phyloP scores from a whole-genome alignment of 2,329 filamentous ascomycete genomes.

The Pseudogymnoascus sp. region DNA sequence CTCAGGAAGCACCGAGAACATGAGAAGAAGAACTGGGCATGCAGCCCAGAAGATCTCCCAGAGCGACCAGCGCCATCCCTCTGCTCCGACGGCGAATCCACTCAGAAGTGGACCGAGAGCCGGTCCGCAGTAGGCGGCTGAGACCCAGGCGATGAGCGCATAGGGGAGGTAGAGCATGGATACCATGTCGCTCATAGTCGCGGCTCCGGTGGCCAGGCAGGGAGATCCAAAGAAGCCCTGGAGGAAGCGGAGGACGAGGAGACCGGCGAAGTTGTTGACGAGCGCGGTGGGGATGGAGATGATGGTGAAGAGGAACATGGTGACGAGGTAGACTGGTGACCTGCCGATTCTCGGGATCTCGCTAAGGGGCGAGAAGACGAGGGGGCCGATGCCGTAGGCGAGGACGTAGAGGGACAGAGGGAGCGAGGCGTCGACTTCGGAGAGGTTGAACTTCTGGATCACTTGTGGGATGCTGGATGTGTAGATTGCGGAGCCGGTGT shows the following conservation, averaged over 20 bases:
- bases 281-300: conserved; percentile 57
- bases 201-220: conserved; percentile 52
- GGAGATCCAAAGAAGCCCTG: conserved; percentile 61
- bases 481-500: conserved; percentile 44
- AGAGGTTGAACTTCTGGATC: conserved; percentile 45
- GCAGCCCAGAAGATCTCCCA: conserved; percentile 58
- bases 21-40: conserved; percentile 49
- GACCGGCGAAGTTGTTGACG: conserved; percentile 52
- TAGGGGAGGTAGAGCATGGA: conserved; percentile 49
- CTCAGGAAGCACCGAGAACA: conserved; percentile 59
- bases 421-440: conserved; percentile 43
- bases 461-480: conserved; percentile 41
- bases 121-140: conserved; percentile 42
- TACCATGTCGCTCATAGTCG: conserved; percentile 47
- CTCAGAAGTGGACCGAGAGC: conserved; percentile 54
- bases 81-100: conserved; percentile 50
- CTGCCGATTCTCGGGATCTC: conserved; percentile 61
- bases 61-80: conserved; percentile 44
- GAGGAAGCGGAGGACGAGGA: conserved; percentile 57
- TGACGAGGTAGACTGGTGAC: conserved; percentile 59
- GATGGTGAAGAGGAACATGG: conserved; percentile 62
- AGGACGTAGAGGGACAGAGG: conserved; percentile 57
- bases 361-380: conserved; percentile 58
- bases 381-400: conserved; percentile 55
- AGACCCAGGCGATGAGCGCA: conserved; percentile 52